These are phyloP conservation scores for Fusarium zealandicum DNA, from an alignment of 2,329 filamentous ascomycete species.

Conservation along the genomic window DNA sequence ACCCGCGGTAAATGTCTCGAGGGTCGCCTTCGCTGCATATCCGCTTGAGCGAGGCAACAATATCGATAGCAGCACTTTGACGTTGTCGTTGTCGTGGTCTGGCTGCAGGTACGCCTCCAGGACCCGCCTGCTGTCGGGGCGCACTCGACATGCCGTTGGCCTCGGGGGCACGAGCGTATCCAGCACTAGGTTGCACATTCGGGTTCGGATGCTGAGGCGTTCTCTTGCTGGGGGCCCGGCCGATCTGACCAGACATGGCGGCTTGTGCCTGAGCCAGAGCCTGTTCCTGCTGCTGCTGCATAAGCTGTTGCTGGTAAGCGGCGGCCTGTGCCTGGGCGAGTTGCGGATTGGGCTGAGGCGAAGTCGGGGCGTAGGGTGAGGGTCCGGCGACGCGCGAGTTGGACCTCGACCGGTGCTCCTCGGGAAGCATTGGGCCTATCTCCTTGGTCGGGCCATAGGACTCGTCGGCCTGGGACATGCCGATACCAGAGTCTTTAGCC, in stretches of 20 bases:
- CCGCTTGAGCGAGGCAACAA: slow-evolving; percentile 80
- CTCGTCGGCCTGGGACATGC: slow-evolving; percentile 68
- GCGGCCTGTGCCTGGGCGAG: slow-evolving; percentile 51
- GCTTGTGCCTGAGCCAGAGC: slow-evolving; percentile 82
- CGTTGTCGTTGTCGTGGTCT: slow-evolving; percentile 79
- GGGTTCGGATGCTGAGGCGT: slow-evolving; percentile 52
- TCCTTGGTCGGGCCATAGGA: slow-evolving; percentile 61
- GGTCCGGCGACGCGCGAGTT: slow-evolving; percentile 71
- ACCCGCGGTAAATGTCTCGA: slow-evolving; percentile 80
- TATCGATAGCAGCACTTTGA: slow-evolving; percentile 82
- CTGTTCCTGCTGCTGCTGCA: slow-evolving; percentile 87
- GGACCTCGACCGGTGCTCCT: slow-evolving; percentile 72
- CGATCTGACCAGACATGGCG: slow-evolving; percentile 73
- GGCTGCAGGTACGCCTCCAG: slow-evolving; percentile 56
- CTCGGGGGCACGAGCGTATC: slow-evolving; percentile 43
- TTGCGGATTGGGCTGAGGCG: slow-evolving; percentile 44
- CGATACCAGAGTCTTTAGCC: slow-evolving; percentile 69
- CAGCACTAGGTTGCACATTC: slow-evolving; percentile 36
- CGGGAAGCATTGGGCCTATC: slow-evolving; percentile 65
- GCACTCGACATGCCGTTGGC: slow-evolving; percentile 44
- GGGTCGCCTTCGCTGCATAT: slow-evolving; percentile 94
- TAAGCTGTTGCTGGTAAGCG: slow-evolving; percentile 67
- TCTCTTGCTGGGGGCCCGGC: slow-evolving; percentile 77
- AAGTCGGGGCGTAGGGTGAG: slow-evolving; percentile 57
- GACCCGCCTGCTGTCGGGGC: slow-evolving; percentile 48